Percentiles rank a stretch among this genome's conserved stretches.
phyloP scores from a whole-genome alignment of 768 basidiomycete species.

The Lactarius quietus region DNA sequence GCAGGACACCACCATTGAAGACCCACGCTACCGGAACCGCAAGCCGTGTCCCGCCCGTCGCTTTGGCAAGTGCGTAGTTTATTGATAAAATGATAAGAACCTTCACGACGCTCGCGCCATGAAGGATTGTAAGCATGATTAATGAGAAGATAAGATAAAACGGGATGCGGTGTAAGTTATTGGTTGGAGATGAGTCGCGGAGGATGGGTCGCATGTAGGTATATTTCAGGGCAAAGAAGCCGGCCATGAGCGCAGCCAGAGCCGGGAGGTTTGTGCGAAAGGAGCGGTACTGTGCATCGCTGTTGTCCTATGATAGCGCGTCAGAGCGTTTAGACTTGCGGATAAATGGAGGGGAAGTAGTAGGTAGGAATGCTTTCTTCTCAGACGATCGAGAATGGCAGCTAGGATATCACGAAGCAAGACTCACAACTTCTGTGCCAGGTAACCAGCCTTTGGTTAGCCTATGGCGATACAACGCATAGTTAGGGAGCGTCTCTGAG shows the following conservation, averaged over 20 bases:
- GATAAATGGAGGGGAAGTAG: too few relatives aligned
- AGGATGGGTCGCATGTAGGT: too few relatives aligned
- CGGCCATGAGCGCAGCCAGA: conserved; percentile 46
- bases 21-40: conserved; percentile 73
- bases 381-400: too few relatives aligned
- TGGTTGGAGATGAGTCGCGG: conserved; percentile 29
- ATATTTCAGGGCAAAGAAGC: conserved; percentile 58
- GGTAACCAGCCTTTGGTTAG: conserved; percentile 79
- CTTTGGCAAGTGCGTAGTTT: conserved; percentile 66
- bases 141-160: conserved; percentile 57
- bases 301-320: conserved; percentile 69
- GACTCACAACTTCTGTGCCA: conserved; percentile 63
- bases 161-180: conserved; percentile 43
- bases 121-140: too few relatives aligned
- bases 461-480: conserved; percentile 49
- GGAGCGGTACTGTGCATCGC: conserved; percentile 87
- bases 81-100: conserved; percentile 63
- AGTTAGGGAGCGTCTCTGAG: conserved; percentile 74
- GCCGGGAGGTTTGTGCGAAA: conserved; percentile 78
- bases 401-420: too few relatives aligned
- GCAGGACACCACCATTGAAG: conserved; percentile 73
- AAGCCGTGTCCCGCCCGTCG: too few relatives aligned
- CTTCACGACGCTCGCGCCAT: conserved; percentile 77
- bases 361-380: too few relatives aligned
- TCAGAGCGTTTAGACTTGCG: neutral